A percentile compares a stretch with the other conserved stretches of the same genome.
Evolutionary conservation across 2,329 filamentous ascomycete species (phyloP).

Genomic region (Fusarium beomiforme): DNA sequence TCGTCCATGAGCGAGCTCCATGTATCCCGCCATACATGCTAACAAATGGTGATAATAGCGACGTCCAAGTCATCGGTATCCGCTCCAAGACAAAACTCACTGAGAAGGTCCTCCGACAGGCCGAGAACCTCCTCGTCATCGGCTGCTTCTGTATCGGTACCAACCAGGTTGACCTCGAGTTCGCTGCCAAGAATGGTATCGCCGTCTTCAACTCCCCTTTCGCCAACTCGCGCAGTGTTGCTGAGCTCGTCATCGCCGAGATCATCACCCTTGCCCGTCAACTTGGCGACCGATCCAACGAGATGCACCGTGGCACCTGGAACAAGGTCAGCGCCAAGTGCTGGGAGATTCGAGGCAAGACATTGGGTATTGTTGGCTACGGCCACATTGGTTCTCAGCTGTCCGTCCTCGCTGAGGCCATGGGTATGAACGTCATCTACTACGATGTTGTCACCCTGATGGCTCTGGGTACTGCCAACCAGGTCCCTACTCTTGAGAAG

Average conservation of each 20-base stretch:
- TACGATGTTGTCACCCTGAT: constrained; percentile 96
- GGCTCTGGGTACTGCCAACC: constrained; percentile 87
- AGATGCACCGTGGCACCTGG: constrained; percentile 95
- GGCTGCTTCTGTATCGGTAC: constrained; percentile 99
- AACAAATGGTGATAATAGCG: constrained; percentile 59
- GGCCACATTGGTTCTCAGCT: constrained; percentile 97
- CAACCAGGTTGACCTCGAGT: constrained; percentile 90
- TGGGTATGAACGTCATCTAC: constrained; percentile 99
- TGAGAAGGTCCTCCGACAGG: constrained; percentile 83
- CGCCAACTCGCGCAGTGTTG: constrained; percentile 96
- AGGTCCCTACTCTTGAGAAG: constrained; percentile 80
- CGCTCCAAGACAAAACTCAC: constrained; percentile 97
- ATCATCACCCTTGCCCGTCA: constrained; percentile 93
- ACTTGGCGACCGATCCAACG: constrained; percentile 89
- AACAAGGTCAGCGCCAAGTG: constrained; percentile 97
- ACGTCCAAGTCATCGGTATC: constrained; percentile 97
- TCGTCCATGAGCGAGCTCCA: constrained; percentile 15
- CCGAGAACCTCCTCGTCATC: constrained; percentile 93
- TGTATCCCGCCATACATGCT: constrained; percentile 25
- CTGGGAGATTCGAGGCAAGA: constrained; percentile 99
- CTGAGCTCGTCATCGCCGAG: constrained; percentile 93
- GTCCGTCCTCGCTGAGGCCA: constrained; percentile 93
- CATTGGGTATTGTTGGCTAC: constrained; percentile 94
- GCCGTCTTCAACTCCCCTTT: constrained; percentile 99
- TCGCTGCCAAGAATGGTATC: constrained; percentile 85